Base-by-base conservation (phyloP, 1,284 basidiomycete genomes). In the Tilletia setariae region DNA sequence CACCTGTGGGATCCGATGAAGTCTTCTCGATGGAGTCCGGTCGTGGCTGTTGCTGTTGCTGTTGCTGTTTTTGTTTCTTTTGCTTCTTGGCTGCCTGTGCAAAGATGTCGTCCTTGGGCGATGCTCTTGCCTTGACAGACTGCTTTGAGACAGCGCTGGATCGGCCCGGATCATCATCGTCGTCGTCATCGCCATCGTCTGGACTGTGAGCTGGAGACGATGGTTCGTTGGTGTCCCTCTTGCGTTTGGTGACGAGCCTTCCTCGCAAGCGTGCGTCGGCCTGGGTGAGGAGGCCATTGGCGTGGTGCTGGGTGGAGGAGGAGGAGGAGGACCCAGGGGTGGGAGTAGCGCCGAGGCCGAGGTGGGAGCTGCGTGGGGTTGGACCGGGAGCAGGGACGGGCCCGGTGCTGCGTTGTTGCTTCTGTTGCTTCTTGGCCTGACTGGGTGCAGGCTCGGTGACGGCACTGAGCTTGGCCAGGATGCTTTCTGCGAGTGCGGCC, bases 311-410 rank as follows among this genome's bases (percentile, higher is more conserved):
- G n/a, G n/a, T n/a, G n/a, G n/a, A n/a, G 13, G 51, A 21, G 35
- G 13, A 9, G 2, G 30, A 21, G 15, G 47, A 35, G 16, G 63
- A 2, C n/a, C 63, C 44, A 15, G 65, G 44, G 19, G 66, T 69
- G 16, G 76, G 69, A 7, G 67, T 66, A 4, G 78, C 78, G 44
- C 78, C 78, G 4, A 80, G 65, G 1, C 78, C 78, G 9, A 80
- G 67, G 15, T 72, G 76, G 9, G 76, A 71, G 16, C 73, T 73
- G 11, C 78, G 69, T 19, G 73, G 74, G 23, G 67, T 23, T 15
- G 63, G 7, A 11, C 35, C 35, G 35, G 35, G 6, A 25, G 66
- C 28, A 16, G 21, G n/a, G n/a, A n/a, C 32, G 21, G n/a, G 8
- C 2, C 15, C 30, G 28, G 11, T 30, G 25, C 51, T 25, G 44